A percentile compares a stretch with the other conserved stretches of the same genome.
These are phyloP conservation scores for Coemansia biformis DNA, from an alignment of 192 early-diverging fungal genomes.

Conservation along the genomic window DNA sequence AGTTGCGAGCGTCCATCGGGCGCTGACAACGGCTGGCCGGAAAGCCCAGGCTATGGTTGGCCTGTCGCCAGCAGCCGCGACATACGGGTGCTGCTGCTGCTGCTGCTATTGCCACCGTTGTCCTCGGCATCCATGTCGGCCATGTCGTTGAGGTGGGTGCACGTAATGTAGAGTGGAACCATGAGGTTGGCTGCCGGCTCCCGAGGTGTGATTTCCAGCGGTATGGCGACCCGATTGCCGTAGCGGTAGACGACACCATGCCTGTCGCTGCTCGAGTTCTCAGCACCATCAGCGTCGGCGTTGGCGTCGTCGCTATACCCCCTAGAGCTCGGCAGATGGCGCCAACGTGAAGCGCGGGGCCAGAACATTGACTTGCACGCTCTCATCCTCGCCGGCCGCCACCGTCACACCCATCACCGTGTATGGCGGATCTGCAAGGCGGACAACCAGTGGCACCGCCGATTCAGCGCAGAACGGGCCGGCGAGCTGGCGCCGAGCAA, in stretches of 20 bases:
- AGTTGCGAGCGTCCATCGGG: too few relatives aligned
- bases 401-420: conserved; percentile 63
- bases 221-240: conserved; percentile 42
- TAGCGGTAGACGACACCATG: conserved; percentile 40
- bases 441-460: conserved; percentile 53
- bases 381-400: conserved; percentile 33
- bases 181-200: conserved; percentile 10
- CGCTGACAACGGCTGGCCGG: too few relatives aligned
- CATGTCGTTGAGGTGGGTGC: conserved; percentile 39
- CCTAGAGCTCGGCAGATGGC: conserved; percentile 72
- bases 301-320: conserved; percentile 69
- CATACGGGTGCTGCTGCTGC: neutral
- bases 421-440: conserved; percentile 78
- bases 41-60: too few relatives aligned
- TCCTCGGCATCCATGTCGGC: conserved; percentile 9
- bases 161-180: conserved; percentile 35
- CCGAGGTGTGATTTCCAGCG: conserved; percentile 28
- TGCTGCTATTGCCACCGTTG: neutral
- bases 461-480: conserved; percentile 39
- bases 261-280: neutral
- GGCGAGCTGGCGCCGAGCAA: too few relatives aligned
- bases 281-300: conserved; percentile 19
- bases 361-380: conserved; percentile 53
- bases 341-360: conserved; percentile 63
- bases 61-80: conserved; percentile 20